Base-by-base conservation (phyloP, 1,139 yeast genomes). In the Geotrichum candidum region DNA sequence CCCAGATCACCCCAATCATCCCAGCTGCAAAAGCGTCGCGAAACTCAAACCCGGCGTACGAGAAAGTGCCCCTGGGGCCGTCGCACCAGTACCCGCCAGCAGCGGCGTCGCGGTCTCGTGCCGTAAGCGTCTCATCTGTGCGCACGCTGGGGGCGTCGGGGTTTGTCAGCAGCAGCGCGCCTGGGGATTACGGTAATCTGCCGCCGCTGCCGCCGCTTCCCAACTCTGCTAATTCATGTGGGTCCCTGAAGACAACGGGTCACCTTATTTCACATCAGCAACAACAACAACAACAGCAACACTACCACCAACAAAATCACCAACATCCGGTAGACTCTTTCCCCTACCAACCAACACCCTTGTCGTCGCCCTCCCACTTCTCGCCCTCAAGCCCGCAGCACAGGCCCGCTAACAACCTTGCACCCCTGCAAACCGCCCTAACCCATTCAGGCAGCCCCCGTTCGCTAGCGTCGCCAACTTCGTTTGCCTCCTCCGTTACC, bases 361-460 rank as follows among this genome's bases (percentile, higher is more conserved):
- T 11, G 62, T 65, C 27, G 58, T 62, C n/a, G 29, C 35, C 53
- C 46, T 51, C 45, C 50, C 11, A 55, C 59, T 38, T 45, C 54
- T 27, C 50, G 51, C 35, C 58, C 57, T 10, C 57, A 54, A 33
- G 63, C 66, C 18, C 61, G 66, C 35, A 66, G 64, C 61, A 65
- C 63, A 57, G 65, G 63, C 62, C 63, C 62, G 61, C 61, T 65
- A 29, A 66, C 22, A 41, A 18, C 22, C 48, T 41, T n/a, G 2
- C 48, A 41, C 48, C 48, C 48, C 48, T 41, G 48, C 18, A 41
- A 22, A 53, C 54, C 38, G 51, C 60, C 53, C 41, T 41, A 48
- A 18, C 58, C 35, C n/a, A 25, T 23, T 7, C 61, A 51, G 33
- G 51, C 18, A 29, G 51, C 22, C 54, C 53, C 48, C 29, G 51